Percentiles rank a stretch among this genome's conserved stretches.
These are phyloP conservation scores for Solanum okadae DNA, from an alignment of 257 asterid species.

Conservation along the genomic window DNA sequence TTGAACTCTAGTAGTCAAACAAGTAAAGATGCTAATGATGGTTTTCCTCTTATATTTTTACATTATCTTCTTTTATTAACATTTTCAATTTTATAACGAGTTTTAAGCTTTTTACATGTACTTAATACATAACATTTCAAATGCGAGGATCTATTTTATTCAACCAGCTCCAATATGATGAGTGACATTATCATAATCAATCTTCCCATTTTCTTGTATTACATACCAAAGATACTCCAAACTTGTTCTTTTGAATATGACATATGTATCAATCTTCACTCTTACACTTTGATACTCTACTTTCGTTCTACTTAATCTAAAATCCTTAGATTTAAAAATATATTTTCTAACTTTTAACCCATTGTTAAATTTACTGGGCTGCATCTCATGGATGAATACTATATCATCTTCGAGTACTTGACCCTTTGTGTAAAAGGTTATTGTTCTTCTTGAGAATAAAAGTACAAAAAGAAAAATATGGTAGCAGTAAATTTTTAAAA, in stretches of 20 bases:
- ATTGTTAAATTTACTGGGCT: not conserved
- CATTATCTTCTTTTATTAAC: accelerated
- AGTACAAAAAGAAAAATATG: not conserved
- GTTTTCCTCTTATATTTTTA: not conserved
- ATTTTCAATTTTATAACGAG: not conserved
- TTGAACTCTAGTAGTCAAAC: not conserved
- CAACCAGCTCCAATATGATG: not conserved
- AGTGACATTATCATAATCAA: not conserved
- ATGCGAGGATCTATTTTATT: accelerated
- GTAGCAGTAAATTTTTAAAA: not conserved
- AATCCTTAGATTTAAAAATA: not conserved
- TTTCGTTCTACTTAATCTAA: not conserved
- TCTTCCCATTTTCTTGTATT: not conserved
- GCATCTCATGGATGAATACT: not conserved
- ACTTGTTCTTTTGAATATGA: not conserved
- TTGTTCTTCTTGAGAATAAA: not conserved
- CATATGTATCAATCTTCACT: not conserved
- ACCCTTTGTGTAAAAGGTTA: not conserved
- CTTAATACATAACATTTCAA: accelerated
- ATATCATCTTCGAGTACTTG: not conserved
- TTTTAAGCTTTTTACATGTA: too few relatives aligned
- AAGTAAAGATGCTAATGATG: not conserved
- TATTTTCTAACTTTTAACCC: not conserved
- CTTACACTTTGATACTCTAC: accelerated
- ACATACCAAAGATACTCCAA: accelerated